Base-by-base conservation (phyloP, 2,329 filamentous ascomycete genomes). In the Stachybotrys chlorohalonatus region DNA sequence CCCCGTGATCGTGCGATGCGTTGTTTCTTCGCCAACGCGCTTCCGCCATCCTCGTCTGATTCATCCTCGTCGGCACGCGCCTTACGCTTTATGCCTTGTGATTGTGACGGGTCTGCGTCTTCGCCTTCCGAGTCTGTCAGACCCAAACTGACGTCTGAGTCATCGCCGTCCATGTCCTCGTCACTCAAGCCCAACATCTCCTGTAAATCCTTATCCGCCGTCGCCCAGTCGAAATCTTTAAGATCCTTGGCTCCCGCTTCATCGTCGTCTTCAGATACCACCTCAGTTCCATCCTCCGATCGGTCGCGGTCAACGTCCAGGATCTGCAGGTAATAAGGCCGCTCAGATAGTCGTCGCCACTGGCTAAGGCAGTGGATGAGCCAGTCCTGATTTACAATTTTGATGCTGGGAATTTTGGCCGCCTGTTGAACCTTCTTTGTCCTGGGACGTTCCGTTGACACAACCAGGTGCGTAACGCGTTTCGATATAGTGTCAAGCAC, bases 341-440 rank as follows among this genome's bases (percentile, higher is more conserved):
- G 78, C 68, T 96, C 92, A 54, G 94, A 85, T 11, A 95, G 75
- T 55, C 82, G 85, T 58, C 81, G 78, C 94, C 94, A 99, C 67
- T 87, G 86, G 31, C 84, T 87, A 59, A 97, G 83, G 54, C 86
- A 95, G 61, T 92, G 87, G 36, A 86, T 80, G 32, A 99, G 83
- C 94, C 94, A 99, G 63, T 90, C 84, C 53, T 91, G 88, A 62
- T 87, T 91, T 51, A 99, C 94, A 56, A 99, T 95, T 68, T 91
- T 92, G 70, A 97, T 89, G 52, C 84, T 83, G 0, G 87, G 78
- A 54, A 90, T 87, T 59, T 85, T 84, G 13, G 89, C 86, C 0
- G 94, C 94, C 69, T 92, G 87, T 51, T 89, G 86, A 48, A 97
- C 90, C 72, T 99, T 99, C 53, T 90, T 87, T 0, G 94, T 97